phyloP scores from a whole-genome alignment of 441 rosid species.

The Corymbia calophylla region DNA sequence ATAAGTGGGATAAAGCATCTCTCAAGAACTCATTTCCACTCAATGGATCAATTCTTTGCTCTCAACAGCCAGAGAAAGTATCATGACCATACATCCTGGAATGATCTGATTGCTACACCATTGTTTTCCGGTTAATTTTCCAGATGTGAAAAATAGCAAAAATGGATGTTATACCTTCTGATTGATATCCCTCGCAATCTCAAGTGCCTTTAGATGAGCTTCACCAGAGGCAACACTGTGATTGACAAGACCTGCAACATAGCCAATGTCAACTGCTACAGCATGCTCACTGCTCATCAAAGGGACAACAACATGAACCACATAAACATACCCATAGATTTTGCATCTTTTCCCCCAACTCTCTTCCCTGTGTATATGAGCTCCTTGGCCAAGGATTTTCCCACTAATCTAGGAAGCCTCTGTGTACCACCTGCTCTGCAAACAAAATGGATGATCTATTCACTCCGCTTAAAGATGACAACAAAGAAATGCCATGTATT shows the following conservation, averaged over 20 bases:
- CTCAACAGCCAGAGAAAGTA: not conserved
- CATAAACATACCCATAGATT: slow-evolving; percentile 42
- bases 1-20: not conserved
- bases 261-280: not conserved
- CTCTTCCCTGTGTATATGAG: slow-evolving; percentile 76
- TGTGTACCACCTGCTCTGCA: slow-evolving; percentile 89
- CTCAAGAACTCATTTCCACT: not conserved
- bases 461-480: not conserved
- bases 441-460: not conserved
- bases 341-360: slow-evolving; percentile 67
- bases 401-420: slow-evolving; percentile 78
- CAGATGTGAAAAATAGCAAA: not conserved
- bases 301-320: not conserved
- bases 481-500: not conserved
- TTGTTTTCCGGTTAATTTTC: not conserved
- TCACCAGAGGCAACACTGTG: slow-evolving; percentile 64
- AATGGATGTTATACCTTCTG: slow-evolving; percentile 40
- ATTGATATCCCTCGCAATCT: slow-evolving; percentile 73
- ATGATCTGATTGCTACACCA: not conserved
- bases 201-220: slow-evolving; percentile 56
- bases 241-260: slow-evolving; percentile 61
- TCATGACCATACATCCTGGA: not conserved
- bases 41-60: not conserved
- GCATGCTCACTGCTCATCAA: not conserved
- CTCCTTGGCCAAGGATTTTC: slow-evolving; percentile 75